These are phyloP conservation scores for Pleurozium schreberi DNA, from an alignment of 225 moss, liverwort and hornwort genomes.

Conservation along the genomic window DNA sequence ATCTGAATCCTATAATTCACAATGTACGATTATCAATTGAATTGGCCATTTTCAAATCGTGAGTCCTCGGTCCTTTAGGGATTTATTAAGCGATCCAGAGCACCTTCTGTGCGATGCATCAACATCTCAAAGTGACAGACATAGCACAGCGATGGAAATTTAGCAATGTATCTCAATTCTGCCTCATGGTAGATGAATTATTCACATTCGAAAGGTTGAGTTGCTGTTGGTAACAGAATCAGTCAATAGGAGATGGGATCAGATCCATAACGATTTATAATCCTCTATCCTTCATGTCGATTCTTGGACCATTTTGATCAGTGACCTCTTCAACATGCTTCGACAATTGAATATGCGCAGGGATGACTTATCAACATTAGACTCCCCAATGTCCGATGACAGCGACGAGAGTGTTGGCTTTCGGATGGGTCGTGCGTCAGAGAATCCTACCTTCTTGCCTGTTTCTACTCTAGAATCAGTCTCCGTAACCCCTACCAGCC, in stretches of 20 bases:
- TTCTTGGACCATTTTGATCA: background rate
- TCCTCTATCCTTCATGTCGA: background rate
- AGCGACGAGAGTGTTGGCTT: slow-evolving; percentile 55
- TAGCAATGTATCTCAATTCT: background rate
- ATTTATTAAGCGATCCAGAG: background rate
- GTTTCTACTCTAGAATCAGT: slow-evolving; percentile 29
- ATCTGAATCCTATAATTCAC: background rate
- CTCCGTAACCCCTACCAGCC: slow-evolving; percentile 30
- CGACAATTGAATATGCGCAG: slow-evolving; percentile 9
- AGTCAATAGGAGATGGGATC: background rate
- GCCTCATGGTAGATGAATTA: background rate
- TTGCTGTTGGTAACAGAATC: background rate
- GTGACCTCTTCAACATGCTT: background rate
- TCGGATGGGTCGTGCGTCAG: slow-evolving; percentile 44
- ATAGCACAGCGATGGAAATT: background rate
- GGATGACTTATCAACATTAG: slow-evolving; percentile 49
- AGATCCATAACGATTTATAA: background rate
- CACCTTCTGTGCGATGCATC: background rate
- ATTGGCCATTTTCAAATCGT: background rate
- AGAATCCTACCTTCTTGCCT: slow-evolving; percentile 27
- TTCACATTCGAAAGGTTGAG: background rate
- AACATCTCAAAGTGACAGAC: background rate
- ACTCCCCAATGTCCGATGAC: slow-evolving; percentile 56
- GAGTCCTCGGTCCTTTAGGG: background rate
- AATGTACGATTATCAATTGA: background rate